Conservation (phyloP, 306 rosid genomes). For the Lathyrus oleraceus region DNA sequence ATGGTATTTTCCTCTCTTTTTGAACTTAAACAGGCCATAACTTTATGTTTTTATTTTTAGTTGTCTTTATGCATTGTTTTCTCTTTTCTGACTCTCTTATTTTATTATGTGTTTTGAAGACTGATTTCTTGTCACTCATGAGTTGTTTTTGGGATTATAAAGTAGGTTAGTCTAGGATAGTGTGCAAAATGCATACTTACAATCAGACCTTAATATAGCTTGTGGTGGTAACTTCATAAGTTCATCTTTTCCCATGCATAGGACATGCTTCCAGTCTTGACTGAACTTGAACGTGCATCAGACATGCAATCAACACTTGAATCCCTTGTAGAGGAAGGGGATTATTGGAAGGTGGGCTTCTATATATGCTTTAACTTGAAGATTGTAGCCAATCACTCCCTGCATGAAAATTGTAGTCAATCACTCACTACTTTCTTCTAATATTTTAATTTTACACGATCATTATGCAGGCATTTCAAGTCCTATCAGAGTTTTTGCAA, state of each 20-base stretch:
- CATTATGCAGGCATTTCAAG: constrained; percentile 89
- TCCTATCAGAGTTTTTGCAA: constrained; percentile 92
- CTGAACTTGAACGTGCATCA: constrained; percentile 77
- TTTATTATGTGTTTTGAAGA: constrained; percentile 10
- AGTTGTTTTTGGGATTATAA: constrained; percentile 29
- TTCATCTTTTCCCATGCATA: constrained; percentile 38
- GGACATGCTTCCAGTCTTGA: constrained; percentile 87
- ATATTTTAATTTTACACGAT: constrained; percentile 25
- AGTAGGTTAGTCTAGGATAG: constrained; percentile 15
- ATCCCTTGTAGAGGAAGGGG: constrained; percentile 82
- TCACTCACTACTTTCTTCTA: constrained; percentile 18
- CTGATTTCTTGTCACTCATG: constrained; percentile 10
- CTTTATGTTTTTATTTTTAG: not conserved
- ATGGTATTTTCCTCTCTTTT: constrained; percentile 61
- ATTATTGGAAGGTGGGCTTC: constrained; percentile 83
- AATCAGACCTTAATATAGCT: constrained; percentile 21
- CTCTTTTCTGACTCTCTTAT: constrained; percentile 12
- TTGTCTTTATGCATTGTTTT: constrained; percentile 27
- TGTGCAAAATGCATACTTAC: constrained; percentile 21
- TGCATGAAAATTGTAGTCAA: constrained; percentile 31
- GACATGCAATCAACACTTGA: constrained; percentile 90
- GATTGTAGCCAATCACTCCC: constrained; percentile 27
- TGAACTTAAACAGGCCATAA: constrained; percentile 14
- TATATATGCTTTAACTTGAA: constrained; percentile 35
- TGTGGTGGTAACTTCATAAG: constrained; percentile 22